Evolutionary conservation across 1,284 basidiomycete genomes (phyloP).

Genomic region (Marasmius oreades): DNA sequence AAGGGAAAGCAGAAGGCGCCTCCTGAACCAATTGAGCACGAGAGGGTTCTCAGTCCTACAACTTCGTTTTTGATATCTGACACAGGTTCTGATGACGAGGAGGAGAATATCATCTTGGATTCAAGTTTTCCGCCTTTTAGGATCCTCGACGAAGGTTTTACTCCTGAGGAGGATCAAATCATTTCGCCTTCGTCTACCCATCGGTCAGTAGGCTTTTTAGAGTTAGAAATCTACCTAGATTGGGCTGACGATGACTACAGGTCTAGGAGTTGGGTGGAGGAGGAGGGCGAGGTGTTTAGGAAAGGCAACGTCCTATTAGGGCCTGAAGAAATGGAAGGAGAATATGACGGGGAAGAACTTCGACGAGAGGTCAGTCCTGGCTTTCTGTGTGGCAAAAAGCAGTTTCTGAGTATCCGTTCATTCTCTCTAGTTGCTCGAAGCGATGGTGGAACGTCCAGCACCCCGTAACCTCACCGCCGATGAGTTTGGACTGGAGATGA

Average conservation of each 20-base stretch:
- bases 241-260: constrained; percentile 28
- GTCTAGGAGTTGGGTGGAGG: constrained; percentile 77
- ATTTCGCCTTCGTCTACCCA: constrained; percentile 49
- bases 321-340: constrained; percentile 82
- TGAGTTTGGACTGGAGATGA: constrained; percentile 45
- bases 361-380: constrained; percentile 66
- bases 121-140: constrained; percentile 23
- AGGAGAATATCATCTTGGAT: constrained; percentile 59
- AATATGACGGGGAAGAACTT: constrained; percentile 80
- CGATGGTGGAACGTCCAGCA: constrained; percentile 59
- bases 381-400: background rate
- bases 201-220: constrained; percentile 38
- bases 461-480: constrained; percentile 50
- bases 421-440: constrained; percentile 43
- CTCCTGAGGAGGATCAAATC: constrained; percentile 20
- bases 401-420: too few relatives aligned
- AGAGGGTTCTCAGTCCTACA: constrained; percentile 69
- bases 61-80: constrained; percentile 48
- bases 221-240: background rate
- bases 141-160: constrained; percentile 26
- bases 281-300: constrained; percentile 90
- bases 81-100: constrained; percentile 31
- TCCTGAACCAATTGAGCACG: constrained; percentile 60
- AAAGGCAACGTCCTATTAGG: constrained; percentile 80
- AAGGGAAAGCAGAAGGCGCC: constrained; percentile 73